Evolutionary conservation across 1,284 basidiomycete genomes (phyloP).

Genomic region (Volvariella surrecta): DNA sequence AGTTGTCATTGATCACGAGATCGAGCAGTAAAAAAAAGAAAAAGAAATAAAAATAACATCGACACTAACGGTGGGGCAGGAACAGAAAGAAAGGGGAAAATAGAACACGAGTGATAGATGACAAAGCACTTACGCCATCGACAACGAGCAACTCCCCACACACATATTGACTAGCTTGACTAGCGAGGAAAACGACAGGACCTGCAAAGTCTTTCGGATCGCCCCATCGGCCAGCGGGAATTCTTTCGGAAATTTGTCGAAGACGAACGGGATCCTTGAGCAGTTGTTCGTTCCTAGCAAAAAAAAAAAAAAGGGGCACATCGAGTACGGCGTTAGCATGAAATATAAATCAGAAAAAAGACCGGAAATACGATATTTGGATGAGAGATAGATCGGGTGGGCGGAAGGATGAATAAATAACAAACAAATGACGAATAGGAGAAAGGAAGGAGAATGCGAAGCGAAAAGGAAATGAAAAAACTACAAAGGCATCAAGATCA

Average conservation of each 20-base stretch:
- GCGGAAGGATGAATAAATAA: conserved; percentile 2
- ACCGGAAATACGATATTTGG: conserved; percentile 1
- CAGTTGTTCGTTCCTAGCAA: conserved; percentile 66
- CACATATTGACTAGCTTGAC: conserved; percentile 81
- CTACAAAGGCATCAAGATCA: too few relatives aligned
- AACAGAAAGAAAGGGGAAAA: conserved; percentile 11
- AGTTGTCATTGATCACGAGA: too few relatives aligned
- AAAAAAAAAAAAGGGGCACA: conserved; percentile 1
- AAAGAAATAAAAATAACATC: conserved; percentile 8
- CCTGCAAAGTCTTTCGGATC: conserved; percentile 85
- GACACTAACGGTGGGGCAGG: conserved; percentile 7
- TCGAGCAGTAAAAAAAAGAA: background rate
- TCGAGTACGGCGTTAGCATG: background rate
- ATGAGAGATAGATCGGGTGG: background rate
- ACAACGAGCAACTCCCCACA: conserved; percentile 81
- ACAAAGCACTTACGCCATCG: conserved; percentile 50
- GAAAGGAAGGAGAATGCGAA: conserved; percentile 3
- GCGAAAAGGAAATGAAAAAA: conserved; percentile 3
- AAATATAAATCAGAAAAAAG: conserved; percentile 2
- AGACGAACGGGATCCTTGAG: conserved; percentile 67
- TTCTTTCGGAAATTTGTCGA: conserved; percentile 87
- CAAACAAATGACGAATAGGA: conserved; percentile 2
- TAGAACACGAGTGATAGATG: conserved; percentile 6
- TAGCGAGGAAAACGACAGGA: conserved; percentile 85
- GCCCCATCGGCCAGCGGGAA: conserved; percentile 91